Percentiles rank a stretch among this genome's conserved stretches.
Evolutionary conservation across 108 stramenopile genomes (phyloP).

Genomic region (Fragilariopsis cylindrus): DNA sequence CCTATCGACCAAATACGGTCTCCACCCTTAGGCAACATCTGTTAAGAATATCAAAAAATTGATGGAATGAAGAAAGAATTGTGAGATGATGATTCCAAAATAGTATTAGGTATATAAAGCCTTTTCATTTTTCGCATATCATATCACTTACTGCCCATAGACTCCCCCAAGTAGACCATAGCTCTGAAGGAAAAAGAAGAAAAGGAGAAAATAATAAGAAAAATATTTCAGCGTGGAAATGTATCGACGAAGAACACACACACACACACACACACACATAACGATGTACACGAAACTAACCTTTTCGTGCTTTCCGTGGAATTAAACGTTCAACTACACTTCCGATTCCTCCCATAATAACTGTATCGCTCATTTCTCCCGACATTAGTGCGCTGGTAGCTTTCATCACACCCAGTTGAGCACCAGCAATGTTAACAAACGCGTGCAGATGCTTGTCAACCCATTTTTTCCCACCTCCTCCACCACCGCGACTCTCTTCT

Average conservation of each 20-base stretch:
- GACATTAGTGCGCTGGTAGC: slow-evolving; percentile 72
- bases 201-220: too few species aligned
- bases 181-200: slow-evolving; percentile 6
- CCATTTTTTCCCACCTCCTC: slow-evolving; percentile 81
- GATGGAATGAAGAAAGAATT: neutral
- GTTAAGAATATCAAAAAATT: neutral
- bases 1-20: slow-evolving; percentile 77
- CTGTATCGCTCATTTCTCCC: slow-evolving; percentile 90
- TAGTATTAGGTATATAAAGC: neutral
- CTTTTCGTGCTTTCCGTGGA: slow-evolving; percentile 55
- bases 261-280: too few species aligned
- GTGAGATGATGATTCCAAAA: neutral
- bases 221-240: too few species aligned
- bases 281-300: too few species aligned
- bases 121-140: slow-evolving; percentile 29
- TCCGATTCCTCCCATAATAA: slow-evolving; percentile 59
- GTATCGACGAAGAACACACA: too few species aligned
- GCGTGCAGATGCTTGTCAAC: slow-evolving; percentile 75
- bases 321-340: slow-evolving; percentile 73
- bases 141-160: slow-evolving; percentile 43
- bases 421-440: slow-evolving; percentile 89
- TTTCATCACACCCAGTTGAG: slow-evolving; percentile 85
- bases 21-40: slow-evolving; percentile 87
- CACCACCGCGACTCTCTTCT: slow-evolving; percentile 50
- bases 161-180: slow-evolving; percentile 77